These are phyloP conservation scores for Xylariaceae sp. DNA, from an alignment of 2,329 filamentous ascomycete species.

Conservation along the genomic window DNA sequence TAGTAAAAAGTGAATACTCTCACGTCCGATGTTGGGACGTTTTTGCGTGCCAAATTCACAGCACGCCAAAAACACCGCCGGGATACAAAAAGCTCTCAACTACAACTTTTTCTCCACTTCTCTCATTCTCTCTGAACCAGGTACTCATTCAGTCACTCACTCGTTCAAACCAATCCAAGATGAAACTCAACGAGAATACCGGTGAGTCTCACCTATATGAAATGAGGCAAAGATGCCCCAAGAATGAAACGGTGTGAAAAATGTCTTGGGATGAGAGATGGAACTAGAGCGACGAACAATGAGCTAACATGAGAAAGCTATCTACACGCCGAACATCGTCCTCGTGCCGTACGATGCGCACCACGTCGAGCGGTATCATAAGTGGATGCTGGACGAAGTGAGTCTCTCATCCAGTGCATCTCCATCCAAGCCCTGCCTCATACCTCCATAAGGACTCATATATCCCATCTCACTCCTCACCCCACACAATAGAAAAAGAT, in stretches of 20 bases:
- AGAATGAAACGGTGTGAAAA: neutral
- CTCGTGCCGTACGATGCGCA: conserved; percentile 78
- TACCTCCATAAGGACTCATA: no score
- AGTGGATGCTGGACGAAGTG: conserved; percentile 85
- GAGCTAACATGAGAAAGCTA: conserved; percentile 43
- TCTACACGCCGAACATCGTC: conserved; percentile 60
- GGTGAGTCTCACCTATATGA: conserved; percentile 30
- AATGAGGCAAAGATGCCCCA: neutral
- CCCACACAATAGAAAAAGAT: neutral
- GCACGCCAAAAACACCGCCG: neutral
- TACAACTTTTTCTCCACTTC: neutral
- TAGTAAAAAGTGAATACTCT: no score
- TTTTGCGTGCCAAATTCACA: no score
- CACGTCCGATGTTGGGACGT: no score
- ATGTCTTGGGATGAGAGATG: neutral
- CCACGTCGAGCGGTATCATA: conserved; percentile 79
- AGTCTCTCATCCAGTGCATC: conserved; percentile 9
- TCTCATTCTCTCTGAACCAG: neutral
- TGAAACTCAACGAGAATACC: conserved; percentile 43
- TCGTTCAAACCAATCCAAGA: conserved; percentile 20
- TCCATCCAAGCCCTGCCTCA: no score
- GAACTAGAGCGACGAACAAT: no score
- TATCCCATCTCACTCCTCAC: neutral
- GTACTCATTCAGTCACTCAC: neutral
- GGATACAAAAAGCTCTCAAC: neutral